These are phyloP conservation scores for Chytriomyces sp. DNA, from an alignment of 192 early-diverging fungal genomes.

Conservation along the genomic window DNA sequence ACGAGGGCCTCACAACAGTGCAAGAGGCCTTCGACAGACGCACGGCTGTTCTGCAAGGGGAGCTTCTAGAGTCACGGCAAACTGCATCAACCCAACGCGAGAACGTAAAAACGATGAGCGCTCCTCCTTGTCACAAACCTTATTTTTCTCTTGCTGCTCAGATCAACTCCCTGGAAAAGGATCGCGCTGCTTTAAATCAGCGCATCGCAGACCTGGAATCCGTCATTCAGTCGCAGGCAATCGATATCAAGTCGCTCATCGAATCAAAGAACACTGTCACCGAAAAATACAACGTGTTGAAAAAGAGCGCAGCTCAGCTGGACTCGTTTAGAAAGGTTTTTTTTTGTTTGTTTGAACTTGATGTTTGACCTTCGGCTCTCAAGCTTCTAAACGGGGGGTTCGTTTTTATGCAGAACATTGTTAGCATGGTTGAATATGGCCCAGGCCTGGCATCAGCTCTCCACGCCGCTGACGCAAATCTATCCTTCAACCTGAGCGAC, in stretches of 20 bases:
- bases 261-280: constrained; percentile 32
- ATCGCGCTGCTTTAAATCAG: constrained; percentile 20
- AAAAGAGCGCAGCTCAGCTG: constrained; percentile 46
- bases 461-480: constrained; percentile 32
- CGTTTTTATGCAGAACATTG: constrained; percentile 36
- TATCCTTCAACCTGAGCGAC: constrained; percentile 32
- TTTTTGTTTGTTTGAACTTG: background rate
- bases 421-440: constrained; percentile 49
- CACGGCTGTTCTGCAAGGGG: constrained; percentile 24
- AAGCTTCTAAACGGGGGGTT: background rate
- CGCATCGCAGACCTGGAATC: constrained; percentile 38
- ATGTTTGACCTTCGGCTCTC: background rate
- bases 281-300: constrained; percentile 45
- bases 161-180: constrained; percentile 38
- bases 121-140: background rate
- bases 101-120: constrained; percentile 7
- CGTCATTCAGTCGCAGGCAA: constrained; percentile 17
- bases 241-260: constrained; percentile 37
- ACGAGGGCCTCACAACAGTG: constrained; percentile 36
- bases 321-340: constrained; percentile 52
- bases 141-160: background rate
- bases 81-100: constrained; percentile 24
- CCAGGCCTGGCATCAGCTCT: constrained; percentile 26
- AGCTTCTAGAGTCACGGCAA: constrained; percentile 39
- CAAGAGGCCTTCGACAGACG: constrained; percentile 44